Percentiles rank a stretch among this genome's conserved stretches.
Conservation (phyloP, 768 basidiomycete genomes). For the Lactarius evosmus region DNA sequence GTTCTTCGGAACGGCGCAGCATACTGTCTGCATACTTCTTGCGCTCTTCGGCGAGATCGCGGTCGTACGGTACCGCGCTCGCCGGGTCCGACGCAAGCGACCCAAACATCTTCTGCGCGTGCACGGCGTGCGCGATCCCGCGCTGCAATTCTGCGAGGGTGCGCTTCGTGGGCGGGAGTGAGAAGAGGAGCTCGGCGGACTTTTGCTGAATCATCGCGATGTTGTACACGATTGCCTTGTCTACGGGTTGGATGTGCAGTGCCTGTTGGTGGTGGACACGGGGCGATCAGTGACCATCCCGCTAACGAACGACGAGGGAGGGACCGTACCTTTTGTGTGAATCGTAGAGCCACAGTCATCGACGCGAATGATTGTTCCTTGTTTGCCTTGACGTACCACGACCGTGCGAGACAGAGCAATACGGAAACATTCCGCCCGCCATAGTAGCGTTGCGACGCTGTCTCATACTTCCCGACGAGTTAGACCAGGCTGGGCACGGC, state of each 20-base stretch:
- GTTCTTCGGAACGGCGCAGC: conserved; percentile 76
- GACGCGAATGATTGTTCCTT: conserved; percentile 80
- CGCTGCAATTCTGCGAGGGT: conserved; percentile 74
- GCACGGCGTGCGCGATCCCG: conserved; percentile 75
- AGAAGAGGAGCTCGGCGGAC: conserved; percentile 84
- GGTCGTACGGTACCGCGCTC: conserved; percentile 70
- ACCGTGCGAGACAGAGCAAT: conserved; percentile 81
- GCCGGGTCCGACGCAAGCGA: conserved; percentile 75
- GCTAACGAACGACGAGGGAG: conserved; percentile 30
- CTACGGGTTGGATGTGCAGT: conserved; percentile 74
- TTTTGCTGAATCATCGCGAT: conserved; percentile 99
- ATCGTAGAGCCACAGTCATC: conserved; percentile 81
- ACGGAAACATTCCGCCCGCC: conserved; percentile 69
- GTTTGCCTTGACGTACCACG: conserved; percentile 93
- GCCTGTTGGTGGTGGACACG: conserved; percentile 51
- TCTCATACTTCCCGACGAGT: conserved; percentile 68
- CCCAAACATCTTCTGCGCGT: conserved; percentile 85
- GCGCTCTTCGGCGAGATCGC: conserved; percentile 86
- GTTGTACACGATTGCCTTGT: conserved; percentile 91
- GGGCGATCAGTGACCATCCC: conserved; percentile 36
- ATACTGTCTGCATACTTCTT: conserved; percentile 87
- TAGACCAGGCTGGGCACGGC: background rate
- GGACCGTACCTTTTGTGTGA: conserved; percentile 67
- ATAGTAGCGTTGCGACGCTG: conserved; percentile 79
- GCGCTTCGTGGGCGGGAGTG: conserved; percentile 69